A percentile compares a stretch with the other conserved stretches of the same genome.
Evolutionary conservation across 306 rosid genomes (phyloP).

Genomic region (Cucurbita moschata): DNA sequence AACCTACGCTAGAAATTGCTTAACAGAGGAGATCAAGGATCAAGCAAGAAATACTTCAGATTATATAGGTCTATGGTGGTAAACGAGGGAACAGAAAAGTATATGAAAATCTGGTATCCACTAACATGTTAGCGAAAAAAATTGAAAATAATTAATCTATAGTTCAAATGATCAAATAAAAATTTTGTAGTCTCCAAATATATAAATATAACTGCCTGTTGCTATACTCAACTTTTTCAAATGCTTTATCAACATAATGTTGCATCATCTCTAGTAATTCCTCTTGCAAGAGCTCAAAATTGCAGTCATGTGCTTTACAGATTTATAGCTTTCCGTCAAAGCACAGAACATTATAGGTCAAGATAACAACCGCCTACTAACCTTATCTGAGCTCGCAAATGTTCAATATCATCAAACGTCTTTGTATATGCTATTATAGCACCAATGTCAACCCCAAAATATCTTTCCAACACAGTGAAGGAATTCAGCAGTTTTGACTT

Average conservation of each 20-base stretch:
- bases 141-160: background rate
- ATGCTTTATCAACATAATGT: background rate
- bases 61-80: background rate
- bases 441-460: slow-evolving; percentile 81
- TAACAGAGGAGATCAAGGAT: background rate
- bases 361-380: slow-evolving; percentile 12
- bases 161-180: background rate
- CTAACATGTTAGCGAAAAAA: background rate
- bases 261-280: background rate
- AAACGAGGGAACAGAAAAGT: background rate
- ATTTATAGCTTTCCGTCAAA: background rate
- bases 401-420: slow-evolving; percentile 57
- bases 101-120: background rate
- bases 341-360: background rate
- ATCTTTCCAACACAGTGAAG: slow-evolving; percentile 41
- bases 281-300: background rate
- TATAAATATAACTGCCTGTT: background rate
- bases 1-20: background rate
- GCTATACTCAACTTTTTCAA: background rate
- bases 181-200: background rate
- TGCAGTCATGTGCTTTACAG: background rate
- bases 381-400: slow-evolving; percentile 95
- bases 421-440: slow-evolving; percentile 64
- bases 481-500: slow-evolving; percentile 12
- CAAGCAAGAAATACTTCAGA: background rate